Evolutionary conservation across 1,139 yeast genomes (phyloP).

Genomic region (Zhuliangozyma parablackwelliae): DNA sequence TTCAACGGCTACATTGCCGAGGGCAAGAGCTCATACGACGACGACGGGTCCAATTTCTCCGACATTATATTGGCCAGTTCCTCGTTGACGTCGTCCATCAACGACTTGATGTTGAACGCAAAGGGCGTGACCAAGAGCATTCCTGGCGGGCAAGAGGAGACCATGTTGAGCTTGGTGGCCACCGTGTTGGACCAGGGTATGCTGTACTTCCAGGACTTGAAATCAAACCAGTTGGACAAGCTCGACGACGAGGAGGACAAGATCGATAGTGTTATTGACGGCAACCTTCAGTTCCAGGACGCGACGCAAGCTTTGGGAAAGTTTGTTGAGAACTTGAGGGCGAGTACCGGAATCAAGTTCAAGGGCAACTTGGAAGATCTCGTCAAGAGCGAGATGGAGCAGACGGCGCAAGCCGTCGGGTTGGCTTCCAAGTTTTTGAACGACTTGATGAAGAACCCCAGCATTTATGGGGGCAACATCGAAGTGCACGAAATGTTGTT

Average conservation of each 20-base stretch:
- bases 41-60: constrained; percentile 56
- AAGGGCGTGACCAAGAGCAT: constrained; percentile 65
- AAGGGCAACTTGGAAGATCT: constrained; percentile 62
- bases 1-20: constrained; percentile 78
- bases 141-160: constrained; percentile 52
- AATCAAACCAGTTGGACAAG: constrained; percentile 47
- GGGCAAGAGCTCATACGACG: constrained; percentile 52
- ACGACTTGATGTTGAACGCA: constrained; percentile 63
- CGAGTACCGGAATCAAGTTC: constrained; percentile 35
- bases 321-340: constrained; percentile 53
- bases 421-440: constrained; percentile 61
- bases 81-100: constrained; percentile 58
- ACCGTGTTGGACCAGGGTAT: constrained; percentile 61
- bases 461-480: constrained; percentile 53
- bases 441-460: constrained; percentile 51
- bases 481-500: constrained; percentile 77
- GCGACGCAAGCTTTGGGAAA: constrained; percentile 56
- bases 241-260: constrained; percentile 60
- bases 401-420: constrained; percentile 67
- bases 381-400: constrained; percentile 68
- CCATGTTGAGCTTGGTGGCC: constrained; percentile 46
- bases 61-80: constrained; percentile 63
- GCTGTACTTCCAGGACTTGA: constrained; percentile 56
- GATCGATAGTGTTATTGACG: constrained; percentile 71
- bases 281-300: constrained; percentile 72